Evolutionary conservation across 2,329 filamentous ascomycete species (phyloP), one percentile per base, ranked within the genome.

Genomic region (Scedosporium aurantiacum): DNA sequence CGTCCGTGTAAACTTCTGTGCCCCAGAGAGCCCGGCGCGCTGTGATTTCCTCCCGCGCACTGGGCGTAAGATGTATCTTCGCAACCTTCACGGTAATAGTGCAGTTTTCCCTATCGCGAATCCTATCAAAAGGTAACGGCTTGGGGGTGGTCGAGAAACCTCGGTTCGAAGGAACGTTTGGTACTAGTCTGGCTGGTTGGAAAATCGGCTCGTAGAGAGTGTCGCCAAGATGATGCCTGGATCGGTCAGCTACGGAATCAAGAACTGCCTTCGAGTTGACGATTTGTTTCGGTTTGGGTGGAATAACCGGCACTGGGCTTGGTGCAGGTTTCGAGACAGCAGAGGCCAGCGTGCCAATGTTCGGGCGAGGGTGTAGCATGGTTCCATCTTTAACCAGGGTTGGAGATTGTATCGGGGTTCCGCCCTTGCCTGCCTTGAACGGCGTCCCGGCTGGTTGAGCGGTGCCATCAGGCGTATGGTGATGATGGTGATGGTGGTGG

Each of bases 1-100:
- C 94, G 67, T 99, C 94, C 0, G 91, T 96, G 70, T 97, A 97
- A 5, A 99, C 82, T 43, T 95, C 92, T 0, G 91, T 94, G 1
- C 94, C 94, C 92, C 93, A 99, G 0, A 99, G 73, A 6, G 90
- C 89, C 21, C 88, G 83, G 40, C 90, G 83, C 6, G 84, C 77
- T 10, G 91, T 95, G 59, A 97, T 92, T 66, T 95, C 90, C 70
- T 94, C 89, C 32, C 93, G 82, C 25, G 89, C 83, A 6, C 79
- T 75, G 0, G 84, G 73, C 7, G 83, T 83, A 6, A 99, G 78
- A 68, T 94, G 91, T 57, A 89, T 83, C 28, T 89, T 85, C 2
- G 92, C 88, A 5, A 99, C 86, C 67, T 94, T 90, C 63, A 99
- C 82, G 0, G 91, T 97, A 64, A 95, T 85, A 0, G 90, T 95